Conservation (phyloP, 345 rosid species). For the Mallotus nudiflorus region DNA sequence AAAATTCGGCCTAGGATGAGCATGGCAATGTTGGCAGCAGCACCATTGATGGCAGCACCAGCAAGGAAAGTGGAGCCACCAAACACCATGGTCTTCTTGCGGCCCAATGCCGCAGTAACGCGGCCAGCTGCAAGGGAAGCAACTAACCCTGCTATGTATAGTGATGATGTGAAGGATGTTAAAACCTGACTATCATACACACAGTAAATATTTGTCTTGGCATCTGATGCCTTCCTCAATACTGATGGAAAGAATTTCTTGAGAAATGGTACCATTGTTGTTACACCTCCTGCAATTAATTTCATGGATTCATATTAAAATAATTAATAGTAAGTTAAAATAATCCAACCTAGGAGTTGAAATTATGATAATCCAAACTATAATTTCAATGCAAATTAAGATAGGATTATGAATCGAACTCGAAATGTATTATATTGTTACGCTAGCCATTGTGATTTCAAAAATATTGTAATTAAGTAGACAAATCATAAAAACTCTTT, state of each 20-base stretch:
- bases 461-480: too few species aligned
- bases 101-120: conserved; percentile 51
- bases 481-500: too few species aligned
- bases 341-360: not conserved
- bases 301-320: not conserved
- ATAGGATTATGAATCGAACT: too few species aligned
- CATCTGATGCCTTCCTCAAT: conserved; percentile 46
- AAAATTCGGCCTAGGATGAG: conserved; percentile 79
- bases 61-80: conserved; percentile 77
- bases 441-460: too few species aligned
- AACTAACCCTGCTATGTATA: conserved; percentile 67
- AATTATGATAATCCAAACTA: too few species aligned
- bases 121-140: conserved; percentile 76
- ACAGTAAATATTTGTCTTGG: conserved; percentile 63
- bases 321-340: not conserved
- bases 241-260: conserved; percentile 72
- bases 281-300: conserved; percentile 69
- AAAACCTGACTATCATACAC: conserved; percentile 59
- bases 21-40: conserved; percentile 63
- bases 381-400: too few species aligned
- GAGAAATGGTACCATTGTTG: conserved; percentile 83
- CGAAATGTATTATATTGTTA: too few species aligned
- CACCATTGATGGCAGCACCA: conserved; percentile 73
- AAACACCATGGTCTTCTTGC: conserved; percentile 61
- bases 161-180: conserved; percentile 78